These are phyloP conservation scores for Podospora pseudoanserina DNA, from an alignment of 495 filamentous ascomycete genomes.

Conservation along the genomic window DNA sequence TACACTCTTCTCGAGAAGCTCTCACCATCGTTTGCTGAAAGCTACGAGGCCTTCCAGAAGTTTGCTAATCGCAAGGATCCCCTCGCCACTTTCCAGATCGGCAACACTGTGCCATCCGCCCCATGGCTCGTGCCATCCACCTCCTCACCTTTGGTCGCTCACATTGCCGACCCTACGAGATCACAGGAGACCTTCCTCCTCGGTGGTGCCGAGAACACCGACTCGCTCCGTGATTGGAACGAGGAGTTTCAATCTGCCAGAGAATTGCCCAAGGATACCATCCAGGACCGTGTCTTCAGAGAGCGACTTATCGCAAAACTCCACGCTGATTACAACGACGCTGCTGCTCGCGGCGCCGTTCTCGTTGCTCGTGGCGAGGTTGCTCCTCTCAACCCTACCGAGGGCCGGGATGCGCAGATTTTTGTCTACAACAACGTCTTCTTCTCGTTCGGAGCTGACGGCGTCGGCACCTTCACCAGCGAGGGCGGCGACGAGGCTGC, in stretches of 20 bases:
- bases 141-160: slow-evolving; percentile 58
- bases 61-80: slow-evolving; percentile 79
- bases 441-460: slow-evolving; percentile 97
- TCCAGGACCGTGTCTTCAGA: slow-evolving; percentile 94
- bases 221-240: slow-evolving; percentile 96
- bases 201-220: slow-evolving; percentile 83
- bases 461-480: slow-evolving; percentile 91
- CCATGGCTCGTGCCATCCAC: slow-evolving; percentile 83
- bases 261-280: slow-evolving; percentile 85
- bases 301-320: slow-evolving; percentile 92
- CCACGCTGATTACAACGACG: slow-evolving; percentile 96
- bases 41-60: slow-evolving; percentile 74
- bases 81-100: slow-evolving; percentile 87
- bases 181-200: slow-evolving; percentile 92
- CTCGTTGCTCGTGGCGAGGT: slow-evolving; percentile 91
- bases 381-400: slow-evolving; percentile 93
- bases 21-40: slow-evolving; percentile 73
- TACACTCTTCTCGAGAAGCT: slow-evolving; percentile 71
- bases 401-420: slow-evolving; percentile 89
- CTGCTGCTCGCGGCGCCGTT: slow-evolving; percentile 88
- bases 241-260: slow-evolving; percentile 97
- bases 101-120: slow-evolving; percentile 84
- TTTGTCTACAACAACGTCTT: slow-evolving; percentile 99
- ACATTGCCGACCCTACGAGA: slow-evolving; percentile 78
- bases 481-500: slow-evolving; percentile 98